These are phyloP conservation scores for Colletotrichum sp. DNA, from an alignment of 2,329 filamentous ascomycete genomes.

Conservation along the genomic window DNA sequence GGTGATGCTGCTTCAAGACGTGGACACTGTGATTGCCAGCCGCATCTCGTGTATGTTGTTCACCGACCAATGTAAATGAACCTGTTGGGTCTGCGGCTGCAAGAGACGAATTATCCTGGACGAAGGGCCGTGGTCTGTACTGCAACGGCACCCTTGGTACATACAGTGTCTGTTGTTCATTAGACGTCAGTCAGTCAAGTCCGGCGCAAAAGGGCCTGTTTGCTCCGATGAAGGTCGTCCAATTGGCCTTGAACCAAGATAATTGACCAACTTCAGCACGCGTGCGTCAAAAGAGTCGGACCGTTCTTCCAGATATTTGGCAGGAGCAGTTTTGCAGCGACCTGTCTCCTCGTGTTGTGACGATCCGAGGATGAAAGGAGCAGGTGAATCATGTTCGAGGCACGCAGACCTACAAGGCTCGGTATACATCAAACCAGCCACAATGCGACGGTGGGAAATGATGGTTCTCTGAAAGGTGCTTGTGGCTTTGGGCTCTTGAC, in stretches of 20 bases:
- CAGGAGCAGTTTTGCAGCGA: not conserved
- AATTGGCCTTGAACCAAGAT: not conserved
- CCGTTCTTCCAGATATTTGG: not conserved
- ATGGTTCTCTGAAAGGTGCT: not conserved
- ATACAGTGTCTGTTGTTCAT: not conserved
- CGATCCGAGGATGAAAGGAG: slow-evolving; percentile 1
- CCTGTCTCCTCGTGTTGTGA: not conserved
- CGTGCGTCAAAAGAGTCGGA: not conserved
- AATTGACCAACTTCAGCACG: not conserved
- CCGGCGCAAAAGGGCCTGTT: not conserved
- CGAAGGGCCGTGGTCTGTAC: not conserved
- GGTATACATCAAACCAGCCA: not conserved
- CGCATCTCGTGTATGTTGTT: not conserved
- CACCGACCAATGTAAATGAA: slow-evolving; percentile 1
- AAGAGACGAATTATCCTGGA: not conserved
- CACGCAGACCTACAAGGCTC: not conserved
- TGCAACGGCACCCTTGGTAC: not conserved
- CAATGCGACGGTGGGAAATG: not conserved
- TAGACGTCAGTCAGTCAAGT: not conserved
- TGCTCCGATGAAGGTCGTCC: not conserved
- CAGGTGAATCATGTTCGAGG: not conserved
- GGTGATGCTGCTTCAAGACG: not conserved
- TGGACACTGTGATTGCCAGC: not conserved
- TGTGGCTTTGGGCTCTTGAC: not conserved
- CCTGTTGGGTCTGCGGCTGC: not conserved